Conservation (phyloP, 2,329 filamentous ascomycete species). For the Cercospora beticola region DNA sequence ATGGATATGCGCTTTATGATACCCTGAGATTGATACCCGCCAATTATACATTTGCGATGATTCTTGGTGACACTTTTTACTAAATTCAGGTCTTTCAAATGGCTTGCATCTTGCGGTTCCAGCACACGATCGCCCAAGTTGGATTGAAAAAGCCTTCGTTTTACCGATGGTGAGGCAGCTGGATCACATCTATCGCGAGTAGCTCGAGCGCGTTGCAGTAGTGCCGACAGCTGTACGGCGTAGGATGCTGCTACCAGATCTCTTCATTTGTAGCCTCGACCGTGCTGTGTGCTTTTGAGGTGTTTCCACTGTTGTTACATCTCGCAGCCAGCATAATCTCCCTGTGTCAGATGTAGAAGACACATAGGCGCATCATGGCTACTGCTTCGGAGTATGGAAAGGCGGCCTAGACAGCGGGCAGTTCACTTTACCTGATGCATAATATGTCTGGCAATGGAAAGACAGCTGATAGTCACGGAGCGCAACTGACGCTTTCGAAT, state of each 20-base stretch:
- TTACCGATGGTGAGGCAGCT: neutral
- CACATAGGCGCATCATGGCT: neutral
- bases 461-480: neutral
- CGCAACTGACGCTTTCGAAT: neutral
- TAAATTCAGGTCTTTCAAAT: too few relatives aligned
- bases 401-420: too few relatives aligned
- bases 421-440: neutral
- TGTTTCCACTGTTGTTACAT: neutral
- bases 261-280: neutral
- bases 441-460: neutral
- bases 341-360: neutral
- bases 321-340: neutral
- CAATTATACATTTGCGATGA: too few relatives aligned
- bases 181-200: neutral
- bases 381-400: too few relatives aligned
- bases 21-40: neutral
- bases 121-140: too few relatives aligned
- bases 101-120: too few relatives aligned
- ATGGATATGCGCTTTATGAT: neutral
- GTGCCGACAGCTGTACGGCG: neutral
- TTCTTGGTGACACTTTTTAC: too few relatives aligned
- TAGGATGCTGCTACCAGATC: neutral
- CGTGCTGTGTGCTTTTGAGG: neutral
- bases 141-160: too few relatives aligned
- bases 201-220: neutral